phyloP scores from a whole-genome alignment of 805 yeast species.

The Teunomyces kruisii region DNA sequence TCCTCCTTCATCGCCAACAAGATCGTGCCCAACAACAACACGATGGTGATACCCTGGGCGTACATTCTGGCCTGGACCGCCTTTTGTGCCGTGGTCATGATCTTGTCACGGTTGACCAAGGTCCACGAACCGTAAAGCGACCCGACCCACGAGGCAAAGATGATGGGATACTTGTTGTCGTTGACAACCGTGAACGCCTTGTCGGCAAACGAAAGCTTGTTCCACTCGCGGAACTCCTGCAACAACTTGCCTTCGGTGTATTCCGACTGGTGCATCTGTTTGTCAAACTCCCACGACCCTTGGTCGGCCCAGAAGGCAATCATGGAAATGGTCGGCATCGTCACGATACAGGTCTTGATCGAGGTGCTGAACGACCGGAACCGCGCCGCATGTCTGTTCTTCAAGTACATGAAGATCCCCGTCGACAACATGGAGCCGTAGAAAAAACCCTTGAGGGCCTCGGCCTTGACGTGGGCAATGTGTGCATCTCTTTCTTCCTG shows the following conservation, averaged over 20 bases:
- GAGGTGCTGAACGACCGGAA: slow-evolving; percentile 37
- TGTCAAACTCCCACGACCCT: slow-evolving; percentile 45
- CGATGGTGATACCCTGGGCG: slow-evolving; percentile 28
- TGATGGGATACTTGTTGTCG: slow-evolving; percentile 36
- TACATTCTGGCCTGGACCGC: slow-evolving; percentile 31
- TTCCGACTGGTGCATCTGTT: slow-evolving; percentile 32
- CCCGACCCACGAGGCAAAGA: slow-evolving; percentile 39
- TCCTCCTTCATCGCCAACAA: slow-evolving; percentile 27
- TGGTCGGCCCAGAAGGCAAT: slow-evolving; percentile 45
- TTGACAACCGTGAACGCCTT: slow-evolving; percentile 27
- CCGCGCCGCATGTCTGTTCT: slow-evolving; percentile 30
- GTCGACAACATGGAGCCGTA: slow-evolving; percentile 32
- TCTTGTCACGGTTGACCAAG: slow-evolving; percentile 25
- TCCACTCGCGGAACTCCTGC: slow-evolving; percentile 39
- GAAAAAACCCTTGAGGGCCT: slow-evolving; percentile 39
- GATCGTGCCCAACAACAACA: slow-evolving; percentile 26
- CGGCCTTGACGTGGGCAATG: slow-evolving; percentile 30
- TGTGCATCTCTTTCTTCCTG: slow-evolving; percentile 43
- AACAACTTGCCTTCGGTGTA: slow-evolving; percentile 26
- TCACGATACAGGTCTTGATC: slow-evolving; percentile 37
- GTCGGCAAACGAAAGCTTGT: slow-evolving; percentile 27
- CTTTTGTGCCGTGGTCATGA: slow-evolving; percentile 26
- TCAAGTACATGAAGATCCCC: slow-evolving; percentile 34
- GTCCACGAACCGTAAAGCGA: slow-evolving; percentile 33
- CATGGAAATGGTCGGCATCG: slow-evolving; percentile 39